phyloP scores from a whole-genome alignment of 176 grass and related monocot genomes.

The Avena atlantica region DNA sequence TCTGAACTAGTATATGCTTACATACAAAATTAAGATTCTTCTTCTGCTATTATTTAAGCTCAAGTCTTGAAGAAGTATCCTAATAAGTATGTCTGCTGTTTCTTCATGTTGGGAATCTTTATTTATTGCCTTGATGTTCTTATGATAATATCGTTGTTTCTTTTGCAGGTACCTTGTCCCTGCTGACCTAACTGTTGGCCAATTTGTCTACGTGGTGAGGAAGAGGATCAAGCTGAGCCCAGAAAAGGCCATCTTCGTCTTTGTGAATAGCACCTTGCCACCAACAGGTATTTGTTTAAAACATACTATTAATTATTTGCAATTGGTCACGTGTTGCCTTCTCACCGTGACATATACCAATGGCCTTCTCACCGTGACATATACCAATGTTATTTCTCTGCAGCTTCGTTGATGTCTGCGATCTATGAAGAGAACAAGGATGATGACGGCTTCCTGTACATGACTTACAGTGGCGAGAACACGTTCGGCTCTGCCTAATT shows the following conservation, averaged over 20 bases:
- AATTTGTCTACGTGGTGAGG: slow-evolving; percentile 88
- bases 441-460: slow-evolving; percentile 93
- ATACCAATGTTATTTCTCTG: background rate
- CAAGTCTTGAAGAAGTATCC: background rate
- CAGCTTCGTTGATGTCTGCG: slow-evolving; percentile 86
- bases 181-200: slow-evolving; percentile 79
- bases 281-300: slow-evolving; percentile 56
- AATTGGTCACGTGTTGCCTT: background rate
- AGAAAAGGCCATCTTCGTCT: slow-evolving; percentile 93
- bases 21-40: slow-evolving; percentile 29
- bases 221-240: slow-evolving; percentile 92
- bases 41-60: background rate
- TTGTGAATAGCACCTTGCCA: slow-evolving; percentile 83
- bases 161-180: slow-evolving; percentile 79
- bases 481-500: slow-evolving; percentile 73
- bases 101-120: background rate
- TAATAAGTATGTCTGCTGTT: background rate
- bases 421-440: slow-evolving; percentile 97
- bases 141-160: background rate
- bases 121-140: background rate
- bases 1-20: background rate
- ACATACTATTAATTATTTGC: background rate
- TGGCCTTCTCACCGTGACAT: background rate
- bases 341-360: background rate
- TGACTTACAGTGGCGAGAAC: slow-evolving; percentile 95